Conservation (phyloP, 140 eudicot species). For the Anethum foeniculum region DNA sequence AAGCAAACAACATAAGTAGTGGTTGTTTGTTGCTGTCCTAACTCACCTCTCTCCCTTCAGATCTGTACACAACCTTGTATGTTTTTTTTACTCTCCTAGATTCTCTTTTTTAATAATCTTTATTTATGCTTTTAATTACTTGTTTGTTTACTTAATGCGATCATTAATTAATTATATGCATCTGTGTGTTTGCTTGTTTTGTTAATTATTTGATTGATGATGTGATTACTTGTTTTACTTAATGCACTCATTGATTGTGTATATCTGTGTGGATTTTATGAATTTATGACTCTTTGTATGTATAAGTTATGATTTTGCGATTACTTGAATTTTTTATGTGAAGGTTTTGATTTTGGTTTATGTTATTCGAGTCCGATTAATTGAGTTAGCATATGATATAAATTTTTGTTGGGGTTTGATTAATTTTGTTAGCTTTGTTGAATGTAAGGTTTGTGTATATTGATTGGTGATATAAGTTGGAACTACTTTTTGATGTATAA, state of each 20-base stretch:
- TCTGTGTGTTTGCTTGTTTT: neutral
- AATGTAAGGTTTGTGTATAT: neutral
- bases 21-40: conserved; percentile 5
- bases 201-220: neutral
- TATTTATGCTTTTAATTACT: neutral
- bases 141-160: neutral
- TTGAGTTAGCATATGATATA: neutral
- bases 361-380: neutral
- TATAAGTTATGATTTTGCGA: neutral
- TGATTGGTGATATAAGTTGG: neutral
- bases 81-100: no score
- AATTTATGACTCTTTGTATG: neutral
- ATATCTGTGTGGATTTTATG: neutral
- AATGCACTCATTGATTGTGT: neutral
- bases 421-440: neutral
- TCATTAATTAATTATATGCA: neutral
- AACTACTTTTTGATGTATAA: no score
- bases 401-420: neutral
- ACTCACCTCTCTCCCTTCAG: neutral
- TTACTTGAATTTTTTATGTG: neutral
- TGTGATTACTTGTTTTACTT: neutral
- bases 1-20: neutral
- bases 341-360: neutral
- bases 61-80: neutral
- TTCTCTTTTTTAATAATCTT: neutral